These are phyloP conservation scores for Fusarium algeriense DNA, from an alignment of 2,329 filamentous ascomycete species.

Conservation along the genomic window DNA sequence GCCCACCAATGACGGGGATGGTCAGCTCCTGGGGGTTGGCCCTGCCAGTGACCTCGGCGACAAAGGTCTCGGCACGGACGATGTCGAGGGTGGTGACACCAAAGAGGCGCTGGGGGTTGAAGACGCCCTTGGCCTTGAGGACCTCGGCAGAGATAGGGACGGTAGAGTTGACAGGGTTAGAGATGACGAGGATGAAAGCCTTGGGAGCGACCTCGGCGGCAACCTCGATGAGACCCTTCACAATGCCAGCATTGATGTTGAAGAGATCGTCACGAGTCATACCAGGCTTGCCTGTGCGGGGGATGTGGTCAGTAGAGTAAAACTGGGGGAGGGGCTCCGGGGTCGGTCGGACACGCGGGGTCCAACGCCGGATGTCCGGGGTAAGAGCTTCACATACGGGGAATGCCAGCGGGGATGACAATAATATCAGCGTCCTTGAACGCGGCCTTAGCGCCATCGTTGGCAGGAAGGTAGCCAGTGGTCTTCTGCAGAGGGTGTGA, in stretches of 20 bases:
- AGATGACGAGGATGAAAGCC: conserved; percentile 96
- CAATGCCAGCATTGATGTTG: conserved; percentile 99
- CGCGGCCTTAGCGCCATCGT: conserved; percentile 86
- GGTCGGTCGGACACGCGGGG: conserved; percentile 38
- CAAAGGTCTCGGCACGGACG: conserved; percentile 97
- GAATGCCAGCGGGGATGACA: conserved; percentile 97
- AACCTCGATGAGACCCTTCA: conserved; percentile 91
- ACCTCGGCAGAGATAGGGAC: conserved; percentile 98
- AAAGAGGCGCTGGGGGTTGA: conserved; percentile 95
- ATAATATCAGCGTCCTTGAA: conserved; percentile 95
- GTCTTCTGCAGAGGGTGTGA: conserved; percentile 73
- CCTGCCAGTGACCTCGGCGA: conserved; percentile 85
- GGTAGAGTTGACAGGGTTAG: conserved; percentile 99
- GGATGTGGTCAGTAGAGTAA: conserved; percentile 38
- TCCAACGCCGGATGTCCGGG: conserved; percentile 30
- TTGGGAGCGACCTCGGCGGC: conserved; percentile 91
- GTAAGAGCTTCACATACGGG: conserved; percentile 72
- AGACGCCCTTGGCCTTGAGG: conserved; percentile 91
- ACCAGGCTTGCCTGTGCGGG: conserved; percentile 86
- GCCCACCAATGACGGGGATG: conserved; percentile 94
- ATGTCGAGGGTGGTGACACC: conserved; percentile 99
- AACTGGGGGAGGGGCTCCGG: conserved; percentile 30
- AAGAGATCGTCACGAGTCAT: conserved; percentile 99
- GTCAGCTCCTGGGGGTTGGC: conserved; percentile 84
- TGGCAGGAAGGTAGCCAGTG: conserved; percentile 86